These are phyloP conservation scores for Aspergillus neoniger DNA, from an alignment of 2,329 filamentous ascomycete species.

Conservation along the genomic window DNA sequence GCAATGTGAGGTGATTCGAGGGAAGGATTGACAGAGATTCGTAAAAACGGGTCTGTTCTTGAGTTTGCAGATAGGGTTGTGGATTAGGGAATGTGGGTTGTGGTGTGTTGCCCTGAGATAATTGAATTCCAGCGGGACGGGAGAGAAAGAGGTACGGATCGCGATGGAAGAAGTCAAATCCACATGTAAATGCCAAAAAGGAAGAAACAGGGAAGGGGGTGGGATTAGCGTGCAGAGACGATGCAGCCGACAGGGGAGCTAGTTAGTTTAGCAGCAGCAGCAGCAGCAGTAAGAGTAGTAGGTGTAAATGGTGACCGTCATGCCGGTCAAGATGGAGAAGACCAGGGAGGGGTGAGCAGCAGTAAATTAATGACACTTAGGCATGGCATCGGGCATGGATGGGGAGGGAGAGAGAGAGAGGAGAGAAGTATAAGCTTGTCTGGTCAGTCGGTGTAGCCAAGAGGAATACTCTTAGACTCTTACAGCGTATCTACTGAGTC, in stretches of 20 bases:
- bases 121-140: no score
- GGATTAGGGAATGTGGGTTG: no score
- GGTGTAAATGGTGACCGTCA: background rate
- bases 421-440: background rate
- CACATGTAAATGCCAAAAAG: constrained; percentile 4
- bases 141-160: background rate
- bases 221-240: constrained; percentile 8
- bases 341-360: background rate
- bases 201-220: background rate
- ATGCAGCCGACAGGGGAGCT: background rate
- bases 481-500: no score
- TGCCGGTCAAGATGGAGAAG: background rate
- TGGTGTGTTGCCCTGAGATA: no score
- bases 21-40: no score
- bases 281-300: constrained; percentile 8
- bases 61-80: no score
- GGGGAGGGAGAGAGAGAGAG: background rate
- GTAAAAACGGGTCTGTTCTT: no score
- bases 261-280: constrained; percentile 17
- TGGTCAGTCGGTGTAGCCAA: background rate
- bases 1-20: background rate
- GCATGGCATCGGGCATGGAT: background rate
- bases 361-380: background rate
- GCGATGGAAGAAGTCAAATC: background rate
- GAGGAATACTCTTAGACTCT: no score